Conservation (phyloP, 768 basidiomycete genomes). For the Serendipita indica region DNA sequence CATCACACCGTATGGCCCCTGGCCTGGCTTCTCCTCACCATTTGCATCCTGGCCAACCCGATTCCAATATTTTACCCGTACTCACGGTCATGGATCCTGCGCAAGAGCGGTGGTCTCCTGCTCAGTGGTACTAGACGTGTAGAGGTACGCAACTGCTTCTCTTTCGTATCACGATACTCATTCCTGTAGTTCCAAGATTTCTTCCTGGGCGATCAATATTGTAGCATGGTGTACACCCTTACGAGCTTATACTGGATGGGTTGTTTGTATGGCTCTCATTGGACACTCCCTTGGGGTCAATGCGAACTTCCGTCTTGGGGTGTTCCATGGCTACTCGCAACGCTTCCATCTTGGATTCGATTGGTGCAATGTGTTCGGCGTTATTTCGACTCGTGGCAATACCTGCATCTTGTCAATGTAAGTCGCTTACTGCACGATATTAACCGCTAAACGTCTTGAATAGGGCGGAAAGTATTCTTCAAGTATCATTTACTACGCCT, state of each 20-base stretch:
- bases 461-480: slow-evolving; percentile 75
- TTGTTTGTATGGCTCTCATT: slow-evolving; percentile 53
- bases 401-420: slow-evolving; percentile 81
- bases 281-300: slow-evolving; percentile 32
- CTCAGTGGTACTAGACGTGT: slow-evolving; percentile 56
- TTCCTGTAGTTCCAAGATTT: slow-evolving; percentile 58
- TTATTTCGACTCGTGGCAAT: slow-evolving; percentile 58
- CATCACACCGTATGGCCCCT: slow-evolving; percentile 71
- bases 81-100: slow-evolving; percentile 72
- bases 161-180: not conserved
- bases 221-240: slow-evolving; percentile 62
- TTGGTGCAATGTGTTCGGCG: slow-evolving; percentile 77
- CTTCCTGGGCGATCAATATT: slow-evolving; percentile 82
- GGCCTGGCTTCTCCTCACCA: slow-evolving; percentile 57
- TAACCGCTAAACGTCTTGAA: not conserved
- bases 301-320: slow-evolving; percentile 48
- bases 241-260: slow-evolving; percentile 57
- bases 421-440: slow-evolving; percentile 16
- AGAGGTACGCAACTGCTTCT: slow-evolving; percentile 36
- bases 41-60: slow-evolving; percentile 56
- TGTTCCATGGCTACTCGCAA: slow-evolving; percentile 39
- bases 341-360: slow-evolving; percentile 61
- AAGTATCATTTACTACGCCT: slow-evolving; percentile 48
- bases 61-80: slow-evolving; percentile 46
- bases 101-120: slow-evolving; percentile 44